Base-by-base conservation (phyloP, 2,329 filamentous ascomycete species). In the Colletotrichum melonis region DNA sequence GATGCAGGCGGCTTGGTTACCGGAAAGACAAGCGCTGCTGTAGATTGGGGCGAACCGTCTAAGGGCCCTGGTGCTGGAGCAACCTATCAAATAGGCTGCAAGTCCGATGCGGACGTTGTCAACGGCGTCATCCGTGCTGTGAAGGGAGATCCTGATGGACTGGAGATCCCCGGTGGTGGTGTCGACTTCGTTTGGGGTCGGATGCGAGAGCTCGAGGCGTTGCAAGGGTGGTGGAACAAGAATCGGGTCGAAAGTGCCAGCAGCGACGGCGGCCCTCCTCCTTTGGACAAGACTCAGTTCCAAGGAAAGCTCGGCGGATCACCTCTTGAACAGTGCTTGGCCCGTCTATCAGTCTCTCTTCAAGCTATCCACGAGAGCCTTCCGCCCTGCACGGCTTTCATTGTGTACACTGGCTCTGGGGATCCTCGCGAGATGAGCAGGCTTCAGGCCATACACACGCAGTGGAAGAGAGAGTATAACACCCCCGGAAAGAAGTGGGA, bases 11-110 rank as follows among this genome's bases (percentile, higher is more conserved):
- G 90, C 26, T 75, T 86, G 12, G 85, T 88, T 46, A 84, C 86
- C 4, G 89, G 89, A 75, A 92, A 92, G 81, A 90, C 88, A 0
- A 93, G 92, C 72, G 94, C 93, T 1, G 91, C 97, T 38, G 89
- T 98, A 26, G 97, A 99, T 83, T 98, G 96, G 93, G 96, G 95
- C 63, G 93, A 95, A 73, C 93, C 94, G 16, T 84, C 85, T 66
- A 88, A 88, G 78, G 90, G 89, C 19, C 85, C 86, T 5, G 89
- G 89, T 62, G 86, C 84, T 57, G 88, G 88, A 56, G 89, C 91
- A 4, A 90, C 86, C 4, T 84, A 88, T 75, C 84, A 87, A 46
- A 86, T 92, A 55, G 87, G 87, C 19, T 92, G 91, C 80, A 83
- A 82, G 55, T 88, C 86, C 56, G 91, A 92, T 79, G 88, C 90